Conservation (phyloP, 1,284 basidiomycete genomes). For the Sutorius eximius region DNA sequence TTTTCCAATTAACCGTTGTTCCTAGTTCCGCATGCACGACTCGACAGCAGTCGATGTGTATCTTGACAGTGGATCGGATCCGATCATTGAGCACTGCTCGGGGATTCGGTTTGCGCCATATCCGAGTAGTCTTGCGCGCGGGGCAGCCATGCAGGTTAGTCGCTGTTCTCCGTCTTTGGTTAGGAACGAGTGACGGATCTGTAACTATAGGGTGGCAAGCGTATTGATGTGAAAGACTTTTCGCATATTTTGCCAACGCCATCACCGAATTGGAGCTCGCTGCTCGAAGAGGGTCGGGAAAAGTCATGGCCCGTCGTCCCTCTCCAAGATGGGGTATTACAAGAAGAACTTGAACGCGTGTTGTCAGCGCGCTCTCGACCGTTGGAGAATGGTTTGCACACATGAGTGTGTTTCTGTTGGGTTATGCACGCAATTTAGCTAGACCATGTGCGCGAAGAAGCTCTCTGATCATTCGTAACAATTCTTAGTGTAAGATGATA, state of each 20-base stretch:
- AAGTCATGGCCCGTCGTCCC: constrained; percentile 25
- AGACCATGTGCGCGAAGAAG: background rate
- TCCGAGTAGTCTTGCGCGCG: constrained; percentile 39
- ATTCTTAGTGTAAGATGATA: background rate
- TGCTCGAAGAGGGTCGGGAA: constrained; percentile 25
- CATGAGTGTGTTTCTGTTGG: background rate
- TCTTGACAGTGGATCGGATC: constrained; percentile 63
- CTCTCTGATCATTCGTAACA: background rate
- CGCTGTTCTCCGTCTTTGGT: background rate
- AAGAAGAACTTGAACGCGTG: constrained; percentile 19
- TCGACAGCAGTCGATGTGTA: constrained; percentile 61
- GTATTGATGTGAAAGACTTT: constrained; percentile 69
- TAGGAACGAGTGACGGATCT: background rate
- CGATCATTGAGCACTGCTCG: constrained; percentile 73
- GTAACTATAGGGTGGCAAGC: constrained; percentile 17
- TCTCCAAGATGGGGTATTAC: constrained; percentile 17
- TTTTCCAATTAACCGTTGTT: background rate
- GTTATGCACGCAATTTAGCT: too few relatives aligned
- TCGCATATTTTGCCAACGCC: constrained; percentile 68
- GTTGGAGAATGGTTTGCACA: background rate
- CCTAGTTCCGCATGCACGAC: constrained; percentile 78
- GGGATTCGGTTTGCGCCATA: constrained; percentile 60
- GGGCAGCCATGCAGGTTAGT: constrained; percentile 20
- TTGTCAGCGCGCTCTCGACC: constrained; percentile 5
- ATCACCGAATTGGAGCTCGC: constrained; percentile 70